A percentile compares a stretch with the other conserved stretches of the same genome.
Evolutionary conservation across 2,329 filamentous ascomycete genomes (phyloP).

Genomic region (Alternaria panax): DNA sequence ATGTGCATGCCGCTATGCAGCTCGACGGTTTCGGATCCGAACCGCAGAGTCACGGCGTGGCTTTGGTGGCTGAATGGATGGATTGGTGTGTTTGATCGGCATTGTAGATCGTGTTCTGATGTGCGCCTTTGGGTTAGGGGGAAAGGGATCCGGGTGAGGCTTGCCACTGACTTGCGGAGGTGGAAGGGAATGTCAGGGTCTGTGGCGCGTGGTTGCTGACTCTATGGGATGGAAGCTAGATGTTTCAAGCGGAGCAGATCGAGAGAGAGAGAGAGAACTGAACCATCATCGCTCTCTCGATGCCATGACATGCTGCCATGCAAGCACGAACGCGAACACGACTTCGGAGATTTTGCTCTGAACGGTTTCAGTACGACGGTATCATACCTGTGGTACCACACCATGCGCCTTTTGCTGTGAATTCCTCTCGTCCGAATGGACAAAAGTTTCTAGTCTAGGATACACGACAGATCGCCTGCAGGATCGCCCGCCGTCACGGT

Average conservation of each 20-base stretch:
- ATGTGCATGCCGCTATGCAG: conserved; percentile 2
- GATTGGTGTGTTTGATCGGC: not conserved
- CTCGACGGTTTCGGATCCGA: not conserved
- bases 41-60: not conserved
- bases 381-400: conserved; percentile 2
- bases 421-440: conserved; percentile 10
- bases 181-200: not conserved
- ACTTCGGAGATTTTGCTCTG: conserved; percentile 1
- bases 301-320: too few species aligned
- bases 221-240: not conserved
- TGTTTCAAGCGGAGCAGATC: not conserved
- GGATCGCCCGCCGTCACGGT: conserved; percentile 1
- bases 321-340: not conserved
- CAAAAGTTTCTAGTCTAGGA: not conserved
- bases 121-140: not conserved
- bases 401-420: too few species aligned
- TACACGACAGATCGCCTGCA: conserved; percentile 15
- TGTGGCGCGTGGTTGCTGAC: not conserved
- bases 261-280: too few species aligned
- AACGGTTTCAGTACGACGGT: conserved; percentile 7
- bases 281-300: not conserved
- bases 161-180: not conserved
- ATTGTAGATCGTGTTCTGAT: conserved; percentile 3
- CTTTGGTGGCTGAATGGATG: not conserved
- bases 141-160: not conserved